Evolutionary conservation across 2,329 filamentous ascomycete species (phyloP).

Genomic region (Periconia sp.): DNA sequence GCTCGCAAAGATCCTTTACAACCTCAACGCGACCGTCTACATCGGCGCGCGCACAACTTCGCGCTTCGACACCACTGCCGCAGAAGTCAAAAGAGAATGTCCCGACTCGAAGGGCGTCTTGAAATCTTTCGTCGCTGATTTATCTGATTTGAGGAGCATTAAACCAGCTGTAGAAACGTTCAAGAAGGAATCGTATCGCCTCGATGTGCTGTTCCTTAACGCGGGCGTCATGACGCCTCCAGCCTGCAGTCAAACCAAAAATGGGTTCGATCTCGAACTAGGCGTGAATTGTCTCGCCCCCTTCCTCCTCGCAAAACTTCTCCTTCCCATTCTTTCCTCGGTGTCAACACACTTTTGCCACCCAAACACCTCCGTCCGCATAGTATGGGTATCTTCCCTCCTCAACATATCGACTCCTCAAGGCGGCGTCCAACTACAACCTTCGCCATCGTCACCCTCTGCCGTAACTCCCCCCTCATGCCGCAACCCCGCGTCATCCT

Average conservation of each 20-base stretch:
- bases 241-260: slow-evolving; percentile 17
- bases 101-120: slow-evolving; percentile 40
- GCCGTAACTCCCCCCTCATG: not conserved
- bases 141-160: slow-evolving; percentile 49
- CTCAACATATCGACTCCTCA: slow-evolving; percentile 10
- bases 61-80: slow-evolving; percentile 52
- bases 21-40: slow-evolving; percentile 60
- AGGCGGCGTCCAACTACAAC: slow-evolving; percentile 13
- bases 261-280: slow-evolving; percentile 14
- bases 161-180: slow-evolving; percentile 46
- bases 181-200: slow-evolving; percentile 38
- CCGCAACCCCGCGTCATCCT: not conserved
- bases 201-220: slow-evolving; percentile 48
- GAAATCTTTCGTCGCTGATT: slow-evolving; percentile 34
- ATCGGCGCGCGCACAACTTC: slow-evolving; percentile 54
- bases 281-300: slow-evolving; percentile 13
- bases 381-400: slow-evolving; percentile 18
- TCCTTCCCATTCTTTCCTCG: slow-evolving; percentile 13
- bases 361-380: slow-evolving; percentile 16
- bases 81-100: slow-evolving; percentile 44
- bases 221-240: slow-evolving; percentile 34
- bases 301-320: slow-evolving; percentile 16
- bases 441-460: not conserved
- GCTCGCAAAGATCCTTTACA: slow-evolving; percentile 60
- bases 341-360: slow-evolving; percentile 17